A percentile compares a stretch with the other conserved stretches of the same genome.
phyloP scores from a whole-genome alignment of 768 basidiomycete species.

The Macrolepiota dolichaula region DNA sequence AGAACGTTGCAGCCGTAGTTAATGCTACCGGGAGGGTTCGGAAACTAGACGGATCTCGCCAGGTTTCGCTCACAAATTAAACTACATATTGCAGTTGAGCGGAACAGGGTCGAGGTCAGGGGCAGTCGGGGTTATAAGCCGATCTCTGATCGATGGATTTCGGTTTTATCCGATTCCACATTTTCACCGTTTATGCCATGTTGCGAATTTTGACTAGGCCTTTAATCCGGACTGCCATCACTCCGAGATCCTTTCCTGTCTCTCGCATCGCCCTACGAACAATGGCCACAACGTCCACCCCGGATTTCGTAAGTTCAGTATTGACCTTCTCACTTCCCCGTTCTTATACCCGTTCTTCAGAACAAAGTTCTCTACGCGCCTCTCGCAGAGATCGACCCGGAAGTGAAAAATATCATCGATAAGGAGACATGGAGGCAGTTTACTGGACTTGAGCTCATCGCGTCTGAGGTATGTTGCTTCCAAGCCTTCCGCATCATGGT shows the following conservation, averaged over 20 bases:
- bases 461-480: constrained; percentile 75
- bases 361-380: constrained; percentile 90
- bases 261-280: constrained; percentile 32
- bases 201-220: constrained; percentile 35
- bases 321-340: background rate
- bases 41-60: too few relatives aligned
- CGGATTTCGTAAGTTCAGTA: constrained; percentile 51
- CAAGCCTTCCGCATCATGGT: background rate
- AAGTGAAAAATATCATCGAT: constrained; percentile 96
- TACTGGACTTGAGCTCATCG: constrained; percentile 96
- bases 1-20: too few relatives aligned
- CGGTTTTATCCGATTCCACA: constrained; percentile 25
- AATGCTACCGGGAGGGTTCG: too few relatives aligned
- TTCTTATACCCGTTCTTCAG: constrained; percentile 36
- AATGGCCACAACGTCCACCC: constrained; percentile 61
- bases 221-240: constrained; percentile 31
- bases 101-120: background rate
- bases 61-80: too few relatives aligned
- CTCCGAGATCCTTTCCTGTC: constrained; percentile 17
- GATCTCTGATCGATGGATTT: constrained; percentile 15
- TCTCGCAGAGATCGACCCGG: constrained; percentile 89
- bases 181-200: constrained; percentile 25
- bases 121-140: constrained; percentile 8
- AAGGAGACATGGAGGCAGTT: constrained; percentile 99
- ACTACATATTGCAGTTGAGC: too few relatives aligned